Conservation (phyloP, 768 basidiomycete genomes). For the Russula emetica region DNA sequence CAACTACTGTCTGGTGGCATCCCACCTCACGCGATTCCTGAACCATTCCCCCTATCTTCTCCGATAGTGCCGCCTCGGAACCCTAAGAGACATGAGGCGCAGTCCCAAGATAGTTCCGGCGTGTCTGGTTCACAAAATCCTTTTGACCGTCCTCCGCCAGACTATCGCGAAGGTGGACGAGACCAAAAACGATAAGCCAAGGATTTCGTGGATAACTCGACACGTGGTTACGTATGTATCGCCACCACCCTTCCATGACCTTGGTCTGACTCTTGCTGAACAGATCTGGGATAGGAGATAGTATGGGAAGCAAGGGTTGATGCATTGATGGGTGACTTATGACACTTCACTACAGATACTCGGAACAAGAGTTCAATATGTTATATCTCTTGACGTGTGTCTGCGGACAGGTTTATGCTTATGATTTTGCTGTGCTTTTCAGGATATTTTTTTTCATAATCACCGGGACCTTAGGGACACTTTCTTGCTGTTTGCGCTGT, state of each 20-base stretch:
- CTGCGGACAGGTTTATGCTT: background rate
- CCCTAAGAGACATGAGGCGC: conserved; percentile 10
- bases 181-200: conserved; percentile 8
- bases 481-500: background rate
- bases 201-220: conserved; percentile 8
- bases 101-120: background rate
- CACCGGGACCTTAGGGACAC: conserved; percentile 4
- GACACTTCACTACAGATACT: background rate
- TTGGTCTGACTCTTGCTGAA: background rate
- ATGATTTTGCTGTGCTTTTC: background rate
- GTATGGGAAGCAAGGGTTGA: background rate
- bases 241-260: background rate
- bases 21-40: background rate
- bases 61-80: conserved; percentile 22
- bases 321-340: background rate
- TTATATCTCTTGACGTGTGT: background rate
- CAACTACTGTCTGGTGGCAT: conserved; percentile 44
- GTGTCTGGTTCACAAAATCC: background rate
- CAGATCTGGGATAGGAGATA: conserved; percentile 13
- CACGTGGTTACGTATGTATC: conserved; percentile 4
- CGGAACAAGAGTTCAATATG: background rate
- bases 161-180: conserved; percentile 7
- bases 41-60: background rate
- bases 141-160: background rate
- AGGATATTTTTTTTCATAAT: conserved; percentile 2